Base-by-base conservation (phyloP, 2,329 filamentous ascomycete species). In the Scedosporium aurantiacum region DNA sequence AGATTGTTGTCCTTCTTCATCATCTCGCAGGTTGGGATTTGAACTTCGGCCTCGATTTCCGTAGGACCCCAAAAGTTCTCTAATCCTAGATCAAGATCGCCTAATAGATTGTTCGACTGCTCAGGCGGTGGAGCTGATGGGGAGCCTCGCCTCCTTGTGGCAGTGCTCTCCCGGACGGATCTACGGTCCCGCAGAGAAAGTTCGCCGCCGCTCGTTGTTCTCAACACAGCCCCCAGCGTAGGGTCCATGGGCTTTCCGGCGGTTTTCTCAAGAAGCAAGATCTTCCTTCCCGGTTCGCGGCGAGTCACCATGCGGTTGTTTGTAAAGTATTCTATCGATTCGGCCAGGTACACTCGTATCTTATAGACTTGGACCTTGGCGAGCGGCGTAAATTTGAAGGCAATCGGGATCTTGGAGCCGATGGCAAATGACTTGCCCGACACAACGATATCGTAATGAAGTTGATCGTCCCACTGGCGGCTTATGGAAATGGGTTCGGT, bases 361-460 rank as follows among this genome's bases (percentile, higher is more conserved):
- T 93, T 87, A 74, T 96, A 92, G 61, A 93, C 90, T 71, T 95
- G 90, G 5, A 96, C 91, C 76, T 97, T 97, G 63, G 92, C 91
- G 23, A 97, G 76, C 0, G 92, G 92, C 0, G 91, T 96, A 65
- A 97, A 79, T 73, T 96, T 96, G 78, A 97, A 96, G 1, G 91
- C 91, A 63, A 97, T 94, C 1, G 92, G 92, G 16, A 97, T 90
- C 68, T 89, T 89, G 45, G 88, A 83, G 16, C 92, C 92, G 21
- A 97, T 82, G 0, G 92, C 90, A 63, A 97, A 97, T 0, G 91
- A 95, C 79, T 96, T 96, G 61, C 92, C 92, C 1, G 91, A 96
- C 61, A 97, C 96, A 70, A 96, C 87, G 67, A 97, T 96, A 68
- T 97, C 92, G 74, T 97, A 97, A 69, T 95, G 91, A 37, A 97